phyloP scores from a whole-genome alignment of 2,329 filamentous ascomycete genomes.

The Conoideocrella luteorostrata region DNA sequence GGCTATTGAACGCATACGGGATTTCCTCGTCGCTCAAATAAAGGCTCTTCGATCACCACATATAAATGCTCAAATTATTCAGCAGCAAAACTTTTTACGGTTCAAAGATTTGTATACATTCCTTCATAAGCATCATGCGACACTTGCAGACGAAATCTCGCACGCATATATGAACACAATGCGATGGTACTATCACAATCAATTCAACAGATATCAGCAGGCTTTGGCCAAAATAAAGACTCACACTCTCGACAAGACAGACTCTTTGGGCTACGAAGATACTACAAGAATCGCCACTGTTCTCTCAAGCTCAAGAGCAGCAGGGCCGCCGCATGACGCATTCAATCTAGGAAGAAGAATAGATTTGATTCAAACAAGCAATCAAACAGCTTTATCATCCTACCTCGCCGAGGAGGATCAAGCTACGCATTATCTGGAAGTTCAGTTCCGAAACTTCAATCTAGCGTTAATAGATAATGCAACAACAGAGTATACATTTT shows the following conservation, averaged over 20 bases:
- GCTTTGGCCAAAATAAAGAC: constrained; percentile 80
- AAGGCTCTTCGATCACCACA: constrained; percentile 90
- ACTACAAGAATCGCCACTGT: constrained; percentile 57
- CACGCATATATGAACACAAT: constrained; percentile 97
- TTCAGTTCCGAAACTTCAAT: constrained; percentile 91
- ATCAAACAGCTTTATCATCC: constrained; percentile 72
- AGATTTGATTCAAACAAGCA: constrained; percentile 70
- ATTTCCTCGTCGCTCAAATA: constrained; percentile 90
- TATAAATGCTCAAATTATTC: constrained; percentile 95
- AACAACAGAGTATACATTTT: constrained; percentile 89
- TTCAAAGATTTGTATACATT: constrained; percentile 88
- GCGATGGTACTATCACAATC: constrained; percentile 93
- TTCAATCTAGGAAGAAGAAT: constrained; percentile 84
- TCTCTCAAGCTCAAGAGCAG: constrained; percentile 38
- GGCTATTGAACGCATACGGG: constrained; percentile 89
- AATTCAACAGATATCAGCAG: constrained; percentile 82
- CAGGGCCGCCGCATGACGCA: constrained; percentile 67
- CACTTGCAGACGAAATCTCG: constrained; percentile 82
- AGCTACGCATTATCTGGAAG: constrained; percentile 77
- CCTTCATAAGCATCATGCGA: constrained; percentile 71
- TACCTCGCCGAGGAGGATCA: constrained; percentile 90
- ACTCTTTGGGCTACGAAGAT: constrained; percentile 76
- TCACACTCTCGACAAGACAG: constrained; percentile 74
- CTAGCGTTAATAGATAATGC: constrained; percentile 90
- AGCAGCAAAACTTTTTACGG: constrained; percentile 82